A percentile compares a stretch with the other conserved stretches of the same genome.
phyloP scores from a whole-genome alignment of 139 green algal species.

The Pleodorina starrii region DNA sequence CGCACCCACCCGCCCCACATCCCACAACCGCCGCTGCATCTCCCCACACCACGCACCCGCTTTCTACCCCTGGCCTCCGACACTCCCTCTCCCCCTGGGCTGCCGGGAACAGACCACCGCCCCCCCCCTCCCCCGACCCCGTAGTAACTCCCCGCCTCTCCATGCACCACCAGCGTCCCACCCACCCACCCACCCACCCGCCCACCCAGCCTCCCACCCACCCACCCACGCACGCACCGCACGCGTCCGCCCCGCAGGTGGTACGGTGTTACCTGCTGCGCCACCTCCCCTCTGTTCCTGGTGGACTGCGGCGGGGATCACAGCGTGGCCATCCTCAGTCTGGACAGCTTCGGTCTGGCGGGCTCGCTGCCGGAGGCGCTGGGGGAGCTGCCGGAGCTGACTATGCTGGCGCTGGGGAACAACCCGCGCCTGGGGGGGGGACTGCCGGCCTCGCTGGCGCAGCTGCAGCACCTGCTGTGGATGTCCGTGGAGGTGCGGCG shows the following conservation, averaged over 20 bases:
- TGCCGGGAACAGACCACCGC: too few relatives aligned
- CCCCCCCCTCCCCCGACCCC: too few relatives aligned
- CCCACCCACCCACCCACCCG: too few relatives aligned
- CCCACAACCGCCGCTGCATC: too few relatives aligned
- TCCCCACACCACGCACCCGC: too few relatives aligned
- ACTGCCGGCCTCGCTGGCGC: background rate
- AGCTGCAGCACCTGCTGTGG: conserved; percentile 47
- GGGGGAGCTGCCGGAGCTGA: conserved; percentile 30
- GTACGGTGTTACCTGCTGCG: conserved; percentile 59
- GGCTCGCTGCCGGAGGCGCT: conserved; percentile 49
- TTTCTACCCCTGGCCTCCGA: too few relatives aligned
- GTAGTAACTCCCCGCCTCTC: too few relatives aligned
- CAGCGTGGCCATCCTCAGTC: conserved; percentile 45
- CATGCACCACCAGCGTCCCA: too few relatives aligned
- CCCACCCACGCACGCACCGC: too few relatives aligned
- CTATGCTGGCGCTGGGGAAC: conserved; percentile 35
- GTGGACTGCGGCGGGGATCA: conserved; percentile 15
- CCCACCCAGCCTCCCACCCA: too few relatives aligned
- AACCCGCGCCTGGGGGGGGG: conserved; percentile 45
- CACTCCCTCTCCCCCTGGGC: too few relatives aligned
- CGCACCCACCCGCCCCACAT: too few relatives aligned
- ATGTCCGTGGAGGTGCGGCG: conserved; percentile 56
- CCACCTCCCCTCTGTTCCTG: conserved; percentile 36
- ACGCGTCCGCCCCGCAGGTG: conserved; percentile 29
- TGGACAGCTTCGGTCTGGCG: conserved; percentile 50